phyloP scores from a whole-genome alignment of 176 grass and related monocot genomes.

The Pharus latifolius region DNA sequence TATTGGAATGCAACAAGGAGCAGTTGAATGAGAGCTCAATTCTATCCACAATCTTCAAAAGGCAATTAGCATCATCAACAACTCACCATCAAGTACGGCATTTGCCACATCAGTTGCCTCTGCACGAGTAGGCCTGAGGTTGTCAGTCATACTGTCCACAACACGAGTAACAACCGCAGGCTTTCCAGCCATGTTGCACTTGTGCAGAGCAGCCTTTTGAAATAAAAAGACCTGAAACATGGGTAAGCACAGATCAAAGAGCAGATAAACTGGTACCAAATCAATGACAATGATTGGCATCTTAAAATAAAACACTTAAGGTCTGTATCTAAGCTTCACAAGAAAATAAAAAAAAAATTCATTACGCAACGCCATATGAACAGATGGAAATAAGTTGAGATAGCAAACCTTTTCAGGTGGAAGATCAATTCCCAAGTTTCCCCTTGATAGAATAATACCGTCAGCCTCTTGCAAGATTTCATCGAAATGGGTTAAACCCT shows the following conservation, averaged over 20 bases:
- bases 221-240: constrained; percentile 80
- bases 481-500: constrained; percentile 98
- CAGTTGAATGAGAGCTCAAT: background rate
- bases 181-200: constrained; percentile 99
- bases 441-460: constrained; percentile 96
- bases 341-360: background rate
- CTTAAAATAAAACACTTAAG: background rate
- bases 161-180: constrained; percentile 95
- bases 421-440: constrained; percentile 94
- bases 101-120: constrained; percentile 99
- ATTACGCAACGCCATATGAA: background rate
- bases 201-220: constrained; percentile 93
- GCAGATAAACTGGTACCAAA: background rate
- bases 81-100: constrained; percentile 87
- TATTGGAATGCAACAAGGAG: background rate
- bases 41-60: background rate
- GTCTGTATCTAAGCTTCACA: background rate
- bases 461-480: constrained; percentile 91
- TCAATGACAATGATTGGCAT: background rate
- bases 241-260: background rate
- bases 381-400: background rate
- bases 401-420: constrained; percentile 82
- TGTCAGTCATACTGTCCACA: constrained; percentile 99
- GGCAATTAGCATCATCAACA: background rate
- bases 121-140: constrained; percentile 90